Base-by-base conservation (phyloP, 2,329 filamentous ascomycete species). In the Parafenestella ontariensis region DNA sequence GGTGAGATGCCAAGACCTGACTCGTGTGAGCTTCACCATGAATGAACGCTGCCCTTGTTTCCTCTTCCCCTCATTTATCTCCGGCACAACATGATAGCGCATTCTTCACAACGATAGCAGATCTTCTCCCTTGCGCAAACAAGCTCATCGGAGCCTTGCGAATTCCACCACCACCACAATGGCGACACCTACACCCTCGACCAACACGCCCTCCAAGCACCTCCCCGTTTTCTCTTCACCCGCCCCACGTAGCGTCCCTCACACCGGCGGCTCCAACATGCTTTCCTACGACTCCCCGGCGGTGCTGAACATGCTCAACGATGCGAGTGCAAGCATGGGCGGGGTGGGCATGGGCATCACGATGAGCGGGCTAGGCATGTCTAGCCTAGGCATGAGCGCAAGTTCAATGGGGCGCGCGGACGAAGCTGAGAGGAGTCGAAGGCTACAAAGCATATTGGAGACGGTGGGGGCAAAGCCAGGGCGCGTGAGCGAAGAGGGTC, bases 401-500 rank as follows among this genome's bases (percentile, higher is more conserved):
- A 75, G 71, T 55, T 68, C 71, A 29, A 69, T 76, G 64, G 73
- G 74, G 4, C 71, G 77, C 41, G 77, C 78, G 46, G 82, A 84
- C 58, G 83, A 85, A 52, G 82, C 84, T 41, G 83, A 85, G 62
- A 71, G 80, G 60, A 75, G 77, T 59, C 74, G 78, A 44, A 79
- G 78, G 47, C 86, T 82, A 29, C 87, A 86, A 40, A 79, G 78
- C 50, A 90, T 84, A 11, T 85, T 91, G 59, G 85, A 86, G 39
- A 87, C 79, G 62, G 87, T 93, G 53, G 87, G 84, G 15, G 84
- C 82, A 57, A 88, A 84, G 68, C 90, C 87, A 58, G 89, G 89
- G 3, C 78, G 87, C 36, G 86, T 94, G 33, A 91, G 89, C 62
- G 88, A 91, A 66, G 86, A 89, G 26, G 89, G 89, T 2, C 80